Conservation (phyloP, 192 early-diverging fungal genomes). For the Spizellomyces sp. region DNA sequence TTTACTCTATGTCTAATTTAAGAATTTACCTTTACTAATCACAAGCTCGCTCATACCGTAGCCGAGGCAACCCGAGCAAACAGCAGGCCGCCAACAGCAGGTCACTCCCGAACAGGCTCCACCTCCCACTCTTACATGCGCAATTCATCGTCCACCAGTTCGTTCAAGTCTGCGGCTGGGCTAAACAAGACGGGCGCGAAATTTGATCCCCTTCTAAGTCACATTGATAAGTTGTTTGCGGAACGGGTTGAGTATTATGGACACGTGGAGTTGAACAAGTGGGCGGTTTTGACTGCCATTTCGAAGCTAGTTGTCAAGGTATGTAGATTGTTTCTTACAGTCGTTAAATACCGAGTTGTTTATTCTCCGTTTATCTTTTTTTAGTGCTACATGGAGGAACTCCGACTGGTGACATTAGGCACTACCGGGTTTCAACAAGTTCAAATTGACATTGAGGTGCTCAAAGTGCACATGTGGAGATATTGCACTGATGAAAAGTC, state of each 20-base stretch:
- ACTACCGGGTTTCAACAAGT: conserved; percentile 60
- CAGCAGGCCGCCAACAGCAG: conserved; percentile 1
- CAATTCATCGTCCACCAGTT: conserved; percentile 22
- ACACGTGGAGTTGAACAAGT: conserved; percentile 53
- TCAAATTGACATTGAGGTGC: conserved; percentile 68
- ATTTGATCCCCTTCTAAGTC: conserved; percentile 55
- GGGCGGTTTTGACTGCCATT: conserved; percentile 53
- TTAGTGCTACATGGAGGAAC: conserved; percentile 53
- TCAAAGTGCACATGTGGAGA: conserved; percentile 31
- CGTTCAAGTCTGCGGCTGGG: conserved; percentile 38
- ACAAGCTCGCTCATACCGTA: neutral
- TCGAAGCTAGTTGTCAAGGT: conserved; percentile 66
- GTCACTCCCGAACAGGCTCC: conserved; percentile 21
- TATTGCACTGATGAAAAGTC: conserved; percentile 44
- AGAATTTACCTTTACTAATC: neutral
- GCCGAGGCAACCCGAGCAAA: conserved; percentile 8
- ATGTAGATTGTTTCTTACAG: conserved; percentile 8
- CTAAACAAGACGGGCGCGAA: conserved; percentile 23
- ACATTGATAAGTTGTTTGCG: conserved; percentile 72
- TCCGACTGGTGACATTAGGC: conserved; percentile 54
- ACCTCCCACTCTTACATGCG: conserved; percentile 11
- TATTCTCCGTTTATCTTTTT: too few relatives aligned
- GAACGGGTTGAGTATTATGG: conserved; percentile 69
- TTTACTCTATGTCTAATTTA: neutral
- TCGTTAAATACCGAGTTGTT: neutral